These are phyloP conservation scores for Cephalotrichum gorgonifer DNA, from an alignment of 2,329 filamentous ascomycete genomes.

Conservation along the genomic window DNA sequence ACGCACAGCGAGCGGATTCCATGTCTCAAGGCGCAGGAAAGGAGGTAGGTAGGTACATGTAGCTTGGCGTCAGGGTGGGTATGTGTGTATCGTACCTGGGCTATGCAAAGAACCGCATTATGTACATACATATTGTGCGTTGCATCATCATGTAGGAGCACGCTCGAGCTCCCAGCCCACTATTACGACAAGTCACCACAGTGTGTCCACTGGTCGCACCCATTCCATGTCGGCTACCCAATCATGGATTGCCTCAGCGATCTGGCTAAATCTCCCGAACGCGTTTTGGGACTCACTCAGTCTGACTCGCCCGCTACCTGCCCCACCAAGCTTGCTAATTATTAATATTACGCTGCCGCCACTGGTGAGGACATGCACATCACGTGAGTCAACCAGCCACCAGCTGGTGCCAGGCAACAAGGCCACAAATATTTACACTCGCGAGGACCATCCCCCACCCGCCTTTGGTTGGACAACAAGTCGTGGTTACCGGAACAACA, in stretches of 20 bases:
- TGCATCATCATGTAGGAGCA: neutral
- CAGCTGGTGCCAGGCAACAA: neutral
- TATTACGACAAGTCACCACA: neutral
- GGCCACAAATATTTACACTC: slow-evolving; percentile 2
- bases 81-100: neutral
- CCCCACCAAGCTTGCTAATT: no score
- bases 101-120: neutral
- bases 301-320: no score
- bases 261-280: neutral
- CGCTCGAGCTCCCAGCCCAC: neutral
- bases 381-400: neutral
- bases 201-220: neutral
- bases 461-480: slow-evolving; percentile 3
- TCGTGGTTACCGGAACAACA: slow-evolving; percentile 11
- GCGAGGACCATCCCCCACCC: neutral
- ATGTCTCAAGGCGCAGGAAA: no score
- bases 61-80: no score
- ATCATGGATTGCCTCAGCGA: neutral
- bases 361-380: neutral
- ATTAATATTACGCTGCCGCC: no score
- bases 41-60: no score
- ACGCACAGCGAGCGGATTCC: neutral
- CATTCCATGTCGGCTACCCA: neutral
- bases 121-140: neutral
- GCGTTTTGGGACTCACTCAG: neutral